Percentiles rank a stretch among this genome's conserved stretches.
phyloP scores from a whole-genome alignment of 441 rosid species.

The Arabidopsis lyrata region DNA sequence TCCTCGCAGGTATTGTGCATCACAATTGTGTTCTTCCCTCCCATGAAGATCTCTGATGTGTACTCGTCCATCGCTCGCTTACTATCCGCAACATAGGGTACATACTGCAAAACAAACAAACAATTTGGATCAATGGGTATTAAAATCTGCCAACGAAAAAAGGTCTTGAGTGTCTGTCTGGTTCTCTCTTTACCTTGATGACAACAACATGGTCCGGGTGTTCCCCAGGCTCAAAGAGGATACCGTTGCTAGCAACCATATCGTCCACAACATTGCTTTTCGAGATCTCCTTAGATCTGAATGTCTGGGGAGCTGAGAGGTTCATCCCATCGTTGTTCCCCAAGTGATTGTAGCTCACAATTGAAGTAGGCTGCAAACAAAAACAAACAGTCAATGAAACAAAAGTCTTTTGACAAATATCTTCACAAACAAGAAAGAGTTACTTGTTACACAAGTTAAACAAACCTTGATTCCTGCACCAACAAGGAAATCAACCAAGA shows the following conservation, averaged over 20 bases:
- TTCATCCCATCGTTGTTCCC: slow-evolving; percentile 99
- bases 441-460: slow-evolving; percentile 32
- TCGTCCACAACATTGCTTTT: slow-evolving; percentile 97
- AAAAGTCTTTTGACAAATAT: neutral
- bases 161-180: neutral
- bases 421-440: slow-evolving; percentile 4
- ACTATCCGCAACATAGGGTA: slow-evolving; percentile 93
- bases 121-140: neutral
- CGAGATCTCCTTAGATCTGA: slow-evolving; percentile 94
- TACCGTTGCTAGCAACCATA: slow-evolving; percentile 94
- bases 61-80: slow-evolving; percentile 99
- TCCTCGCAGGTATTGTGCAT: slow-evolving; percentile 96
- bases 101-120: slow-evolving; percentile 57
- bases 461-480: slow-evolving; percentile 95
- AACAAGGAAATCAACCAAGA: slow-evolving; percentile 93
- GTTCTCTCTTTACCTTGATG: slow-evolving; percentile 71
- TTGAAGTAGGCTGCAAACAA: slow-evolving; percentile 78
- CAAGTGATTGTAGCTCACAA: slow-evolving; percentile 95
- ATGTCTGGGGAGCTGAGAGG: slow-evolving; percentile 97
- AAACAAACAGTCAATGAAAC: neutral
- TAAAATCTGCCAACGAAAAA: neutral
- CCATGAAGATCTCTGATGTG: slow-evolving; percentile 97
- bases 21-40: slow-evolving; percentile 89
- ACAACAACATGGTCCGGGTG: slow-evolving; percentile 97
- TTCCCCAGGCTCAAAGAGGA: slow-evolving; percentile 92